Percentiles rank a stretch among this genome's conserved stretches.
Evolutionary conservation across 371 early-diverging fungal genomes (phyloP).

Genomic region (Sporodiniella umbellata): DNA sequence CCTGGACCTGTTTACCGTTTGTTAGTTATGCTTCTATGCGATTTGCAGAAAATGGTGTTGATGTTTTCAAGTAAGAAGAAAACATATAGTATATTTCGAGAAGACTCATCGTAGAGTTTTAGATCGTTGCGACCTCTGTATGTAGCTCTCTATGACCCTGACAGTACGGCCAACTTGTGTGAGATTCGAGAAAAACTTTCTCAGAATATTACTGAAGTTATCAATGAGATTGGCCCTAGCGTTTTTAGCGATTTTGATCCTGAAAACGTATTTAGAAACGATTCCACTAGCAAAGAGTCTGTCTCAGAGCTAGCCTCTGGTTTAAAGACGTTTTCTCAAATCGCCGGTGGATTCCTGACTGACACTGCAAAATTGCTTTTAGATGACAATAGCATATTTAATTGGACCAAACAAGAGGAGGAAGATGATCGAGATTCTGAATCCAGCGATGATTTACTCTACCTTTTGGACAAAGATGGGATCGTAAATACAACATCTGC

Average conservation of each 20-base stretch:
- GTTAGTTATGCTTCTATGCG: slow-evolving; percentile 80
- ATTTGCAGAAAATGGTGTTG: slow-evolving; percentile 87
- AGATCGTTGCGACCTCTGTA: slow-evolving; percentile 84
- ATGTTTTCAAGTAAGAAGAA: slow-evolving; percentile 65
- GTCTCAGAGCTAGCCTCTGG: slow-evolving; percentile 36
- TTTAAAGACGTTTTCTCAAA: slow-evolving; percentile 28
- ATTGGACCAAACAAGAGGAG: slow-evolving; percentile 39
- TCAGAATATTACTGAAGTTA: slow-evolving; percentile 70
- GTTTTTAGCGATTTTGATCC: slow-evolving; percentile 79
- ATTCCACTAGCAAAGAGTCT: slow-evolving; percentile 23
- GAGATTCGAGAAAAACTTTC: slow-evolving; percentile 72
- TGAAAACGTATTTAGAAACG: slow-evolving; percentile 30
- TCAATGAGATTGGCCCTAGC: slow-evolving; percentile 86
- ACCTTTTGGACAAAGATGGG: slow-evolving; percentile 16
- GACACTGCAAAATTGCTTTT: slow-evolving; percentile 46
- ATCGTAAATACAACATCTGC: slow-evolving; percentile 11
- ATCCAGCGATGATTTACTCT: slow-evolving; percentile 15
- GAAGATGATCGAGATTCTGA: slow-evolving; percentile 7
- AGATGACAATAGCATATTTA: slow-evolving; percentile 59
- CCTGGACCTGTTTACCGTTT: slow-evolving; percentile 63
- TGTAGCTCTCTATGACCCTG: slow-evolving; percentile 64
- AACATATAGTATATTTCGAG: no score
- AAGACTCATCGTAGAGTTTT: no score
- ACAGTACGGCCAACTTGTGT: slow-evolving; percentile 56
- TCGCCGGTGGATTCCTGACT: slow-evolving; percentile 37